Percentiles rank a stretch among this genome's conserved stretches.
Evolutionary conservation across 257 asterid species (phyloP).

Genomic region (Solanum ossicruentum): DNA sequence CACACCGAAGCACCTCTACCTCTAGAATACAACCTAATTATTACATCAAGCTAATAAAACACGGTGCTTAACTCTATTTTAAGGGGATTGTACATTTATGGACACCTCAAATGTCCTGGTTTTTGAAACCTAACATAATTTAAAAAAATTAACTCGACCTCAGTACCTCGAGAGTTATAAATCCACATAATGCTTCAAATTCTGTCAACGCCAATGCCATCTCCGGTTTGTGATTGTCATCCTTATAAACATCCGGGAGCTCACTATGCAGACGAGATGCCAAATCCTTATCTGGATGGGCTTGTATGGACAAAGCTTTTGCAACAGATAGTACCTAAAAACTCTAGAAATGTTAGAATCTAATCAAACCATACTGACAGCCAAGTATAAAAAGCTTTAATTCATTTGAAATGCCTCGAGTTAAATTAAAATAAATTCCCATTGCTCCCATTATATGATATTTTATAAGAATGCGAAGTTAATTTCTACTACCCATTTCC

Average conservation of each 20-base stretch:
- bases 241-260: conserved; percentile 65
- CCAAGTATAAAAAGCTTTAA: background rate
- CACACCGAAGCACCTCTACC: background rate
- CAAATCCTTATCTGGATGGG: conserved; percentile 89
- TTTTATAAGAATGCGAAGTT: background rate
- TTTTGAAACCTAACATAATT: background rate
- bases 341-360: background rate
- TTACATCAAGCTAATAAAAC: background rate
- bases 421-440: background rate
- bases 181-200: conserved; percentile 85
- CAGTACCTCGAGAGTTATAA: conserved; percentile 60
- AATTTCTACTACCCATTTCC: background rate
- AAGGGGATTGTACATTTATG: background rate
- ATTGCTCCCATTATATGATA: background rate
- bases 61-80: background rate
- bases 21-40: background rate
- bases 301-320: conserved; percentile 84
- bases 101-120: background rate
- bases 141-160: background rate
- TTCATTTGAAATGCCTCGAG: background rate
- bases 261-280: conserved; percentile 55
- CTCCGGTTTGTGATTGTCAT: conserved; percentile 97
- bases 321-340: conserved; percentile 79
- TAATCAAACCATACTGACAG: background rate
- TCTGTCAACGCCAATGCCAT: conserved; percentile 88